A percentile compares a stretch with the other conserved stretches of the same genome.
Conservation (phyloP, 371 early-diverging fungal genomes). For the Parasitella parasitica region DNA sequence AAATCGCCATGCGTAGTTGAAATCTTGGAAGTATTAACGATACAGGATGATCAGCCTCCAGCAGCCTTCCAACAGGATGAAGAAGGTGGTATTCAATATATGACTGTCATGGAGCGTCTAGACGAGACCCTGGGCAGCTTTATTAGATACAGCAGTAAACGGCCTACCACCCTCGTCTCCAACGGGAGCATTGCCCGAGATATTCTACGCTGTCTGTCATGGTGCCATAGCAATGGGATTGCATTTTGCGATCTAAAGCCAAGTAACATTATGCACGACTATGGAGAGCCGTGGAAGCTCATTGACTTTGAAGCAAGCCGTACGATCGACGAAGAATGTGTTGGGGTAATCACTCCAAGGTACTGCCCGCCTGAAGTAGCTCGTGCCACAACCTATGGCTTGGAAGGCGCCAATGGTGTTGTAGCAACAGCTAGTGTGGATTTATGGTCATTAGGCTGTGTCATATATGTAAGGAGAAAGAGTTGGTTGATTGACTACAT, state of each 20-base stretch:
- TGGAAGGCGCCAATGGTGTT: constrained; percentile 50
- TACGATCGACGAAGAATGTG: constrained; percentile 37
- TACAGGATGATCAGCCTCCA: constrained; percentile 26
- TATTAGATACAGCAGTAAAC: constrained; percentile 6
- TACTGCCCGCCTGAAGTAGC: constrained; percentile 51
- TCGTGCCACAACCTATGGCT: constrained; percentile 47
- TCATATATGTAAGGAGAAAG: constrained; percentile 32
- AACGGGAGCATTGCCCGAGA: constrained; percentile 24
- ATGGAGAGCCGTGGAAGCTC: constrained; percentile 32
- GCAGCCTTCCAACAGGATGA: constrained; percentile 3
- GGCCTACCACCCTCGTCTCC: neutral
- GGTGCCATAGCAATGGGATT: constrained; percentile 43
- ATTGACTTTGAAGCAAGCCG: constrained; percentile 53
- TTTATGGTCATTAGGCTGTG: constrained; percentile 51
- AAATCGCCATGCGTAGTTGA: constrained; percentile 40
- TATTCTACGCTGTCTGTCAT: constrained; percentile 32
- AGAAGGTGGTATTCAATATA: constrained; percentile 35
- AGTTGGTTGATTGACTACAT: neutral
- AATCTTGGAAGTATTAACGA: constrained; percentile 48
- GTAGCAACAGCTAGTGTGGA: constrained; percentile 50
- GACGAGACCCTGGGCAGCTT: constrained; percentile 33
- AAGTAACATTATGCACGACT: constrained; percentile 42
- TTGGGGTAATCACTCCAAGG: constrained; percentile 25
- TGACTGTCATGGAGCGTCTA: constrained; percentile 40
- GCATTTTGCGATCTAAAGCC: constrained; percentile 39